phyloP scores from a whole-genome alignment of 106 monocot species.

The Apostasia shenzhenica region DNA sequence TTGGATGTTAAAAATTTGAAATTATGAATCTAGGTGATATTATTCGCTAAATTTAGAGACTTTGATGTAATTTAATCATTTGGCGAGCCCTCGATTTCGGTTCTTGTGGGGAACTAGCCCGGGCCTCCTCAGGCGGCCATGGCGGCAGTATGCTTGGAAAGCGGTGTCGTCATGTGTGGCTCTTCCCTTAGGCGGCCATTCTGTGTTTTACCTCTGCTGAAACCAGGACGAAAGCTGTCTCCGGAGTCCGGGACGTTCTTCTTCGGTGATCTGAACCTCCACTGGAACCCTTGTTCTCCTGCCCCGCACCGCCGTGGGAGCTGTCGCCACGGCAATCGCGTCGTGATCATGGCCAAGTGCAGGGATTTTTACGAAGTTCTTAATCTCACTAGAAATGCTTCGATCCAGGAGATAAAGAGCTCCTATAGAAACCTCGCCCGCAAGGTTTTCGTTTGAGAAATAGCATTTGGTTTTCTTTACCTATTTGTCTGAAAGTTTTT shows the following conservation, averaged over 20 bases:
- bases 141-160: neutral
- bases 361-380: constrained; percentile 50
- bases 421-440: constrained; percentile 57
- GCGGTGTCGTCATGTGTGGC: neutral
- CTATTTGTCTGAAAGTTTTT: neutral
- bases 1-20: no score
- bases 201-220: neutral
- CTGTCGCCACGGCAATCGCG: constrained; percentile 1
- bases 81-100: no score
- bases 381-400: constrained; percentile 43
- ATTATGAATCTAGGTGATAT: no score
- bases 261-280: neutral
- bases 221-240: neutral
- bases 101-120: no score
- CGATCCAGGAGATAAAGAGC: constrained; percentile 57
- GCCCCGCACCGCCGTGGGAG: neutral
- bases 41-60: no score
- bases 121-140: neutral
- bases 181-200: neutral
- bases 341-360: constrained; percentile 9
- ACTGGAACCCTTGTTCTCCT: neutral
- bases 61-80: no score
- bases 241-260: neutral
- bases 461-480: neutral
- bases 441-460: constrained; percentile 24